Evolutionary conservation across 1,139 yeast genomes (phyloP).

Genomic region (Protomyces macrosporus): DNA sequence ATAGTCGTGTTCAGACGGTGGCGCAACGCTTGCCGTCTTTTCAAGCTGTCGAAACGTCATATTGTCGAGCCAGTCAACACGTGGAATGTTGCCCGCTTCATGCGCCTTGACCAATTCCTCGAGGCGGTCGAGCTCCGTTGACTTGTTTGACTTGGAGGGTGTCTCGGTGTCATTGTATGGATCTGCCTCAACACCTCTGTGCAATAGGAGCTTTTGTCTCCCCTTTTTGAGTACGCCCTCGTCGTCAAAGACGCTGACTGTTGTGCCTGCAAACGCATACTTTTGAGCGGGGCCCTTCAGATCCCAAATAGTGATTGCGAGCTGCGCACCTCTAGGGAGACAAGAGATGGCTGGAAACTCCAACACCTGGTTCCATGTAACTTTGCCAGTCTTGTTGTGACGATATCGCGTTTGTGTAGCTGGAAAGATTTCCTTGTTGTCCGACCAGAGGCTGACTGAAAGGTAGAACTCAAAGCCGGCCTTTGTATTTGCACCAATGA

Average conservation of each 20-base stretch:
- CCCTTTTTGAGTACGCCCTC: slow-evolving; percentile 53
- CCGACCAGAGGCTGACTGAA: slow-evolving; percentile 56
- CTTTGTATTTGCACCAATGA: slow-evolving; percentile 17
- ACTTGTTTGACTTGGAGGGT: slow-evolving; percentile 35
- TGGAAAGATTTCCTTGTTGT: slow-evolving; percentile 57
- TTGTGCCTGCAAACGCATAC: slow-evolving; percentile 55
- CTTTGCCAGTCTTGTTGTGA: slow-evolving; percentile 46
- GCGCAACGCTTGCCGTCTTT: slow-evolving; percentile 39
- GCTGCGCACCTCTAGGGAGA: slow-evolving; percentile 55
- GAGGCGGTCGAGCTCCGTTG: slow-evolving; percentile 41
- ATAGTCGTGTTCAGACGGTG: slow-evolving; percentile 37
- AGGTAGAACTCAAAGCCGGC: slow-evolving; percentile 50
- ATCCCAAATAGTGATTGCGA: slow-evolving; percentile 64
- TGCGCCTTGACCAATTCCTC: slow-evolving; percentile 58
- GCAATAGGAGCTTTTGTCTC: slow-evolving; percentile 48
- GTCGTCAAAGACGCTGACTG: slow-evolving; percentile 54
- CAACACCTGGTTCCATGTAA: slow-evolving; percentile 56
- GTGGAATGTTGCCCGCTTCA: slow-evolving; percentile 60
- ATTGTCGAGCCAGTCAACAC: slow-evolving; percentile 71
- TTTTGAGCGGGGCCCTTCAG: slow-evolving; percentile 49
- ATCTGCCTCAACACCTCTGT: slow-evolving; percentile 40
- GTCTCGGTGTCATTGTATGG: slow-evolving; percentile 37
- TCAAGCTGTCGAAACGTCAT: slow-evolving; percentile 58
- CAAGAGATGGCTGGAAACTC: slow-evolving; percentile 66
- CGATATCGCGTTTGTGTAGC: slow-evolving; percentile 65